Evolutionary conservation across 768 basidiomycete genomes (phyloP).

Genomic region (Lactifluus subvellereus): DNA sequence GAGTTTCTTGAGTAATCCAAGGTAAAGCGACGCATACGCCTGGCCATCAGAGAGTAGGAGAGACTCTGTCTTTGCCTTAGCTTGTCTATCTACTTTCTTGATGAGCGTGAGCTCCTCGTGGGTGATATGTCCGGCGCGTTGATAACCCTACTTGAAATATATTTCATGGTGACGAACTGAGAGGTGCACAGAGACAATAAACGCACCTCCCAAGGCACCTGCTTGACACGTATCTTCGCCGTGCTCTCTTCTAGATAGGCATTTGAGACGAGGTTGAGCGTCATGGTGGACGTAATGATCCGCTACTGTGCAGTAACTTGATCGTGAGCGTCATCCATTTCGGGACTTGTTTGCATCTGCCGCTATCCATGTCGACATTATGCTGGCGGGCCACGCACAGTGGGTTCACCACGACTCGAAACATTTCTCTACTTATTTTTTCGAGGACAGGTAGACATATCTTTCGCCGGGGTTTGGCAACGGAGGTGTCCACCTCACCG

Average conservation of each 20-base stretch:
- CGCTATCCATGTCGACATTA: neutral
- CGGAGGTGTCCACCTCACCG: neutral
- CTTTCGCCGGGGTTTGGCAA: slow-evolving; percentile 13
- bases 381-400: neutral
- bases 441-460: neutral
- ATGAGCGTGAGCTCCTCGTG: slow-evolving; percentile 81
- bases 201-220: slow-evolving; percentile 93
- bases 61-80: slow-evolving; percentile 66
- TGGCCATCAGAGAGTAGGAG: slow-evolving; percentile 76
- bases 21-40: slow-evolving; percentile 82
- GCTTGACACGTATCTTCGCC: slow-evolving; percentile 82
- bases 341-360: neutral
- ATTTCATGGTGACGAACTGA: neutral
- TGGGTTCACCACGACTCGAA: neutral
- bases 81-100: slow-evolving; percentile 85
- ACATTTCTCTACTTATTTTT: neutral
- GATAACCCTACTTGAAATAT: slow-evolving; percentile 68
- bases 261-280: slow-evolving; percentile 72
- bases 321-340: neutral
- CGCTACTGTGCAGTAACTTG: too few species aligned
- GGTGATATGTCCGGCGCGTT: slow-evolving; percentile 86
- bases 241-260: slow-evolving; percentile 82
- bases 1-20: slow-evolving; percentile 81
- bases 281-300: slow-evolving; percentile 41
- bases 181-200: neutral